A percentile compares a stretch with the other conserved stretches of the same genome.
Evolutionary conservation across 805 yeast genomes (phyloP).

Genomic region (Spathaspora passalidarum): DNA sequence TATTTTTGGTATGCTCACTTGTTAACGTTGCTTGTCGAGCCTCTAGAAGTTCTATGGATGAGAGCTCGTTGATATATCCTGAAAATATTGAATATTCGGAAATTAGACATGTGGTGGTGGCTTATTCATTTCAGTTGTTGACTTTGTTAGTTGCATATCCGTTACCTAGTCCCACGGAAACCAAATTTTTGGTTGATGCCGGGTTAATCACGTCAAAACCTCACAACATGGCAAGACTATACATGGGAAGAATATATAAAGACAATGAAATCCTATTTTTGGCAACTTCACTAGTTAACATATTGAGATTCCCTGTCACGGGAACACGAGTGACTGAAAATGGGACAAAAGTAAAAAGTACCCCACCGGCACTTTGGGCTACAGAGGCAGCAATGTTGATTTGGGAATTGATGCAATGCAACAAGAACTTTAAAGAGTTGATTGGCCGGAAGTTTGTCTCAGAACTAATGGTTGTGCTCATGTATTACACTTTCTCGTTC

Average conservation of each 20-base stretch:
- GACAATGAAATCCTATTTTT: slow-evolving; percentile 53
- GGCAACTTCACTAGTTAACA: slow-evolving; percentile 44
- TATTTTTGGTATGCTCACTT: slow-evolving; percentile 63
- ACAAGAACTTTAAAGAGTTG: slow-evolving; percentile 48
- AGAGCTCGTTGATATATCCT: slow-evolving; percentile 43
- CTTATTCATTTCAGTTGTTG: slow-evolving; percentile 60
- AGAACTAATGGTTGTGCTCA: slow-evolving; percentile 51
- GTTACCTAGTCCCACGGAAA: slow-evolving; percentile 44
- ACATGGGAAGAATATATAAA: slow-evolving; percentile 51
- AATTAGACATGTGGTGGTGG: slow-evolving; percentile 45
- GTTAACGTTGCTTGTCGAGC: slow-evolving; percentile 61
- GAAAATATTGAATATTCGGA: slow-evolving; percentile 29
- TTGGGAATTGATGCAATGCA: slow-evolving; percentile 79
- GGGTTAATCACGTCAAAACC: slow-evolving; percentile 33
- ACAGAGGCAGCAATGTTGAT: slow-evolving; percentile 59
- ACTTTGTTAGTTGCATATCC: slow-evolving; percentile 62
- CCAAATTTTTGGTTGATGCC: slow-evolving; percentile 32
- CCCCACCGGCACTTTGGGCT: slow-evolving; percentile 40
- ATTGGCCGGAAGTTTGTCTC: slow-evolving; percentile 42
- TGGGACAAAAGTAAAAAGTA: not conserved
- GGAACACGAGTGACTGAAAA: not conserved
- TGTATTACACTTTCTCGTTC: slow-evolving; percentile 56
- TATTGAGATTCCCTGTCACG: slow-evolving; percentile 46
- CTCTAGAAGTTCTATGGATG: slow-evolving; percentile 33
- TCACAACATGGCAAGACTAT: slow-evolving; percentile 47